Percentiles rank a stretch among this genome's conserved stretches.
These are phyloP conservation scores for Cruciata laevipes DNA, from an alignment of 257 asterid species.

Conservation along the genomic window DNA sequence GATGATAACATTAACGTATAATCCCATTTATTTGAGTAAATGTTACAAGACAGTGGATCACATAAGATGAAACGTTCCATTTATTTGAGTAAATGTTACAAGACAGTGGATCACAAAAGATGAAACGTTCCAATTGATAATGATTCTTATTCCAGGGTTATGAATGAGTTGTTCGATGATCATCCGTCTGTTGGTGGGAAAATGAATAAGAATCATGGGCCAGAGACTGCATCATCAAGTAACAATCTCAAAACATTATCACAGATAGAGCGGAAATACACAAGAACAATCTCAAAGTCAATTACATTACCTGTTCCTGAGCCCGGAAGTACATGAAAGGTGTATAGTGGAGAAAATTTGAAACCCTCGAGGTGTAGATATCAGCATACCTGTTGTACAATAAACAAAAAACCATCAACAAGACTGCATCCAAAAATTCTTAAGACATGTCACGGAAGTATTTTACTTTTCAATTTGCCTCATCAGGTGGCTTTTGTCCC, in stretches of 20 bases:
- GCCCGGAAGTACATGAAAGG: slow-evolving; percentile 90
- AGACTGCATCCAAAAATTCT: background rate
- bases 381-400: slow-evolving; percentile 69
- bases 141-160: background rate
- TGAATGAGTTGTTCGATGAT: background rate
- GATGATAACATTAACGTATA: too few species aligned
- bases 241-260: background rate
- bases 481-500: slow-evolving; percentile 97
- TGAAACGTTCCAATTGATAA: too few species aligned
- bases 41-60: too few species aligned
- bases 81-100: too few species aligned
- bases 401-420: background rate
- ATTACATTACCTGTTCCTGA: slow-evolving; percentile 52
- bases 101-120: too few species aligned
- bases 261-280: too few species aligned
- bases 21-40: too few species aligned
- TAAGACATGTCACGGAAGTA: background rate
- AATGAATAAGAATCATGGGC: slow-evolving; percentile 67
- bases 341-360: slow-evolving; percentile 83
- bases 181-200: slow-evolving; percentile 21
- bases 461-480: slow-evolving; percentile 84
- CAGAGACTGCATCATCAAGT: slow-evolving; percentile 58
- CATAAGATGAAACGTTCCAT: too few species aligned
- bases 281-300: background rate
- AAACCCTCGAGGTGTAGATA: slow-evolving; percentile 85